Conservation (phyloP, 2,329 filamentous ascomycete species). For the Acephala macrosclerotiorum region DNA sequence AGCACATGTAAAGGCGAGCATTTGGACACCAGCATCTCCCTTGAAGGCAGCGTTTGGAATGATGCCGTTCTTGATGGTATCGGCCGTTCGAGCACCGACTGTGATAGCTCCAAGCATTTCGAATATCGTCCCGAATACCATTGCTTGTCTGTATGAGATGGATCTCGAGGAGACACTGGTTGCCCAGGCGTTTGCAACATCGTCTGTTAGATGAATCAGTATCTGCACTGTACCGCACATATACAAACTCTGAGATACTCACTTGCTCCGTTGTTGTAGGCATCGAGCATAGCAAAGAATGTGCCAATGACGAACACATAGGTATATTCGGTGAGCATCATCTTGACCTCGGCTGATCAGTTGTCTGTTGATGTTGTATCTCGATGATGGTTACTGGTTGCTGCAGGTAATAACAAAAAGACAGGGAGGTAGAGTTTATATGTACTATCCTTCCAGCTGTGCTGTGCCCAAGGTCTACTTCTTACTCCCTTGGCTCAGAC, state of each 20-base stretch:
- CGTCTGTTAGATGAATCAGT: constrained; percentile 56
- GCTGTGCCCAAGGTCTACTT: no score
- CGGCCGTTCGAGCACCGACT: constrained; percentile 73
- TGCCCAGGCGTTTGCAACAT: constrained; percentile 86
- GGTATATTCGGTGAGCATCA: constrained; percentile 55
- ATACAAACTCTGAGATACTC: constrained; percentile 11
- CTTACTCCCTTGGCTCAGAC: background rate
- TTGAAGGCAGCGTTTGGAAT: constrained; percentile 67
- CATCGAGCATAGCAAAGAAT: constrained; percentile 64
- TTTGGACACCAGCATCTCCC: constrained; percentile 69
- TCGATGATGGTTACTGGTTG: background rate
- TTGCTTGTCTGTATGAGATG: constrained; percentile 73
- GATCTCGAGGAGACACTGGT: constrained; percentile 84
- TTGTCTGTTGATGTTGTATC: background rate
- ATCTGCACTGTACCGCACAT: background rate
- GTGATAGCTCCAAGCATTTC: constrained; percentile 72
- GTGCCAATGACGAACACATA: constrained; percentile 64
- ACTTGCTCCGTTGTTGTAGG: constrained; percentile 63
- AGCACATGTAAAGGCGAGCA: constrained; percentile 72
- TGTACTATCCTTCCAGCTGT: background rate
- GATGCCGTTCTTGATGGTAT: constrained; percentile 83
- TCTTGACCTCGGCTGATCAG: constrained; percentile 23
- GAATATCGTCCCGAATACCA: constrained; percentile 71
- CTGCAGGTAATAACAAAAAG: background rate
- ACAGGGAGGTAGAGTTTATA: background rate